These are phyloP conservation scores for Gomphus bonarii DNA, from an alignment of 1,284 basidiomycete genomes.

Conservation along the genomic window DNA sequence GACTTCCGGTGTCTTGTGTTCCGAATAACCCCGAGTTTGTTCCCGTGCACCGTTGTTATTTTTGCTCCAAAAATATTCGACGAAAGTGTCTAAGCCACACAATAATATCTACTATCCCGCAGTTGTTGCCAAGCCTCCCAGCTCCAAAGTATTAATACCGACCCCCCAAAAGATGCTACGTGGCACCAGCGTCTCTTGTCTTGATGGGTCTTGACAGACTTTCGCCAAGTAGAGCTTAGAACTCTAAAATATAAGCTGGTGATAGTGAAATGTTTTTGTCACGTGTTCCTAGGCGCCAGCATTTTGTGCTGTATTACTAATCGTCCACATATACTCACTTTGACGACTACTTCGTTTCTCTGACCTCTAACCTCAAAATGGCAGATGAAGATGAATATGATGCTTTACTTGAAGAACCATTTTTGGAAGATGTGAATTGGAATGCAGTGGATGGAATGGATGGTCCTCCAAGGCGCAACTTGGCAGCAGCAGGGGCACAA, in stretches of 20 bases:
- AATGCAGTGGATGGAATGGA: constrained; percentile 2
- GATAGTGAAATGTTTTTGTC: background rate
- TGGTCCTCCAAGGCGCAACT: background rate
- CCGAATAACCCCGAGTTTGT: background rate
- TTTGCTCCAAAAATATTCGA: background rate
- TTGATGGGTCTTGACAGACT: too few species aligned
- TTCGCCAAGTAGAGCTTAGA: background rate
- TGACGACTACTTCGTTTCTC: background rate
- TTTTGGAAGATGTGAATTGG: constrained; percentile 7
- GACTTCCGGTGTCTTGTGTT: background rate
- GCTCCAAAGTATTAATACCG: too few species aligned
- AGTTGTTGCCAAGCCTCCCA: background rate
- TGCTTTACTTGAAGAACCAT: constrained; percentile 5
- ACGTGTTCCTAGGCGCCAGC: background rate
- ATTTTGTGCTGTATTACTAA: background rate
- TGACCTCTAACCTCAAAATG: background rate
- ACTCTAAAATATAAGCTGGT: background rate
- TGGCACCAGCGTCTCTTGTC: too few species aligned
- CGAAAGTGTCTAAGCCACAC: background rate
- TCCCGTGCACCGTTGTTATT: background rate
- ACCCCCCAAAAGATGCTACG: too few species aligned
- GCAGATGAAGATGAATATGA: constrained; percentile 7
- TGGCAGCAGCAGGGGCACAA: background rate
- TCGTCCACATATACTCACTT: background rate
- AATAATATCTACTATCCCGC: background rate